phyloP scores from a whole-genome alignment of 176 grass and related monocot genomes.

The Rhynchospora breviuscula region DNA sequence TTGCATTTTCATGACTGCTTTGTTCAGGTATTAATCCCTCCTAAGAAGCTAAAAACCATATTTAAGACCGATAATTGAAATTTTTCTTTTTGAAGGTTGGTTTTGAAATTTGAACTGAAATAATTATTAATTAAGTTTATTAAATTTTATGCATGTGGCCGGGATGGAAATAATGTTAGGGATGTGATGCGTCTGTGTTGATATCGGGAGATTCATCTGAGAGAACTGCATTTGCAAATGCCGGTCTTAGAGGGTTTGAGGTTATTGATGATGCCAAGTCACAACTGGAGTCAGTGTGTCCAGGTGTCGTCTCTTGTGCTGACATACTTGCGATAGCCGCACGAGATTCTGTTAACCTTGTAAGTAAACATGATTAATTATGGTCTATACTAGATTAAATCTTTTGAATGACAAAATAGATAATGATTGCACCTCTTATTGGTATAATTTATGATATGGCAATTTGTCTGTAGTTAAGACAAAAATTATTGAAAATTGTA shows the following conservation, averaged over 20 bases:
- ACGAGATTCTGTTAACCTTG: conserved; percentile 59
- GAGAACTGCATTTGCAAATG: conserved; percentile 51
- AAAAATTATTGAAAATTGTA: background rate
- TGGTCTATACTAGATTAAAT: background rate
- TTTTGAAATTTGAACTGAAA: background rate
- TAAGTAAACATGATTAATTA: conserved; percentile 15
- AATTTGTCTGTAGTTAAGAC: background rate
- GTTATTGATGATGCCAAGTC: conserved; percentile 69
- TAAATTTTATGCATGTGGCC: background rate
- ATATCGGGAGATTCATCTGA: conserved; percentile 55
- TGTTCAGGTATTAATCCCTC: conserved; percentile 39
- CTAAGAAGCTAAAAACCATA: background rate
- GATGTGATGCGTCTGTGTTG: conserved; percentile 69
- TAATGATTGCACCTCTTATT: background rate
- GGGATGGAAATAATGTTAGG: conserved; percentile 28
- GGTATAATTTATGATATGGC: background rate
- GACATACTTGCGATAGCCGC: conserved; percentile 68
- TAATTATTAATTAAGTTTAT: background rate
- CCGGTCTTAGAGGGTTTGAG: conserved; percentile 61
- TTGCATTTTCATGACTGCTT: conserved; percentile 94
- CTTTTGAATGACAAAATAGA: background rate
- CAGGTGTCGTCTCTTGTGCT: conserved; percentile 65
- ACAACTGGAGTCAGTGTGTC: conserved; percentile 54
- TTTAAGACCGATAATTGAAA: background rate
- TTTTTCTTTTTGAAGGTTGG: background rate